Conservation (phyloP, 768 basidiomycete species). For the Plicaturopsis crispa region DNA sequence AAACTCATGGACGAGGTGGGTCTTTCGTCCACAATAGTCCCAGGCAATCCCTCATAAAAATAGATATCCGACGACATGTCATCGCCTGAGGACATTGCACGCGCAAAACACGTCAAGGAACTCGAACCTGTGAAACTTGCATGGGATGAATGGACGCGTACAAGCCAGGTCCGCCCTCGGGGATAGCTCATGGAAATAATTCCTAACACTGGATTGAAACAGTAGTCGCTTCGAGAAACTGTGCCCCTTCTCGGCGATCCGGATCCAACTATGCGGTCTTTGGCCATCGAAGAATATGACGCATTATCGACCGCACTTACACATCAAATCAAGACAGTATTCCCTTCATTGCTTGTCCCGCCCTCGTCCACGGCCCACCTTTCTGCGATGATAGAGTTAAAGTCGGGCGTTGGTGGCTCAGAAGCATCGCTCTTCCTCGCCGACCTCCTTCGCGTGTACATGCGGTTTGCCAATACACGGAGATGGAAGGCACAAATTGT, state of each 20-base stretch:
- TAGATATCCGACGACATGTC: slow-evolving; percentile 50
- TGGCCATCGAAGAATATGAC: slow-evolving; percentile 64
- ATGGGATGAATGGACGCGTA: slow-evolving; percentile 59
- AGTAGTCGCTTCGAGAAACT: slow-evolving; percentile 64
- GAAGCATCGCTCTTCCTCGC: slow-evolving; percentile 79
- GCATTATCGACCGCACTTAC: slow-evolving; percentile 29
- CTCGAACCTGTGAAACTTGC: slow-evolving; percentile 57
- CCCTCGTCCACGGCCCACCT: slow-evolving; percentile 56
- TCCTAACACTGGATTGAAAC: slow-evolving; percentile 11
- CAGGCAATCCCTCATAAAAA: slow-evolving; percentile 5
- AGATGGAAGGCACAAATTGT: slow-evolving; percentile 58
- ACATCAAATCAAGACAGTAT: slow-evolving; percentile 26
- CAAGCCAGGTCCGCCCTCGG: slow-evolving; percentile 42
- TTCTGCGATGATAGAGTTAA: slow-evolving; percentile 83
- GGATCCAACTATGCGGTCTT: slow-evolving; percentile 65
- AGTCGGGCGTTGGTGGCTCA: slow-evolving; percentile 87
- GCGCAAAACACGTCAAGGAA: slow-evolving; percentile 59
- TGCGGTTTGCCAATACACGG: slow-evolving; percentile 39
- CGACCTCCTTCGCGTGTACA: slow-evolving; percentile 79
- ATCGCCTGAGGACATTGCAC: slow-evolving; percentile 46
- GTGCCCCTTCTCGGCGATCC: slow-evolving; percentile 57
- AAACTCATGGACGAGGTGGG: slow-evolving; percentile 36
- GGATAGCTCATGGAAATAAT: neutral
- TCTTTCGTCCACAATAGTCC: slow-evolving; percentile 2
- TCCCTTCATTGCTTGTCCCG: slow-evolving; percentile 72